Evolutionary conservation across 495 filamentous ascomycete species (phyloP).

Genomic region (Zalerion maritima): DNA sequence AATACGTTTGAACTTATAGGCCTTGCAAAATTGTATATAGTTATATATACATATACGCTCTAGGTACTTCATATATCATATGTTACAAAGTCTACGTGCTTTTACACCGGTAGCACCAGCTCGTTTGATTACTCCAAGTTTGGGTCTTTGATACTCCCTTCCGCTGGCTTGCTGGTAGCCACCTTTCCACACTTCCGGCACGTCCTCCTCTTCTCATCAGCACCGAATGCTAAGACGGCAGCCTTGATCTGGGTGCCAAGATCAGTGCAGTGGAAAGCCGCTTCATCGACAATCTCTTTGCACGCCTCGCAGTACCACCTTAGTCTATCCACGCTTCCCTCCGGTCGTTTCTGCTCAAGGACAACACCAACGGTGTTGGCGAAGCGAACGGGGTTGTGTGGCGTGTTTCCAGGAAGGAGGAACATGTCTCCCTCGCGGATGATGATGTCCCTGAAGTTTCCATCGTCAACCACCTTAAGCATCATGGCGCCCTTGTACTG

Average conservation of each 20-base stretch:
- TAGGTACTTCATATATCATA: too few species aligned
- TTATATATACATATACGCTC: too few species aligned
- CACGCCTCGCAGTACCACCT: slow-evolving; percentile 78
- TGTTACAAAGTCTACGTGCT: too few species aligned
- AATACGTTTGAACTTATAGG: too few species aligned
- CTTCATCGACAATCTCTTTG: slow-evolving; percentile 65
- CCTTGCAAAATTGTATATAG: too few species aligned
- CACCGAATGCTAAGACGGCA: slow-evolving; percentile 73
- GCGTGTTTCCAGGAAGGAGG: slow-evolving; percentile 77
- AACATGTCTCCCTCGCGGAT: slow-evolving; percentile 93
- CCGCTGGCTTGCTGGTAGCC: slow-evolving; percentile 39
- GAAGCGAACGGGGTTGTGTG: slow-evolving; percentile 61
- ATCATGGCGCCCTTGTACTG: slow-evolving; percentile 88
- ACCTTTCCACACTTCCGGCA: slow-evolving; percentile 68
- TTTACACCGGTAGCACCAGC: too few species aligned
- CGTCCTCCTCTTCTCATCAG: slow-evolving; percentile 51
- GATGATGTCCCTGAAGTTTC: slow-evolving; percentile 63
- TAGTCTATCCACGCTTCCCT: slow-evolving; percentile 57
- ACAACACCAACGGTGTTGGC: slow-evolving; percentile 65
- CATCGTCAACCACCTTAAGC: slow-evolving; percentile 68
- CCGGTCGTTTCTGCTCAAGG: slow-evolving; percentile 70
- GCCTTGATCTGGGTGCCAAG: slow-evolving; percentile 94
- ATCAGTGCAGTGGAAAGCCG: slow-evolving; percentile 75
- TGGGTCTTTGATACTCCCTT: slow-evolving; percentile 34
- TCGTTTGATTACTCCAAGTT: slow-evolving; percentile 33